Percentiles rank a stretch among this genome's conserved stretches.
Conservation (phyloP, 805 yeast species). For the Candida incommunis region DNA sequence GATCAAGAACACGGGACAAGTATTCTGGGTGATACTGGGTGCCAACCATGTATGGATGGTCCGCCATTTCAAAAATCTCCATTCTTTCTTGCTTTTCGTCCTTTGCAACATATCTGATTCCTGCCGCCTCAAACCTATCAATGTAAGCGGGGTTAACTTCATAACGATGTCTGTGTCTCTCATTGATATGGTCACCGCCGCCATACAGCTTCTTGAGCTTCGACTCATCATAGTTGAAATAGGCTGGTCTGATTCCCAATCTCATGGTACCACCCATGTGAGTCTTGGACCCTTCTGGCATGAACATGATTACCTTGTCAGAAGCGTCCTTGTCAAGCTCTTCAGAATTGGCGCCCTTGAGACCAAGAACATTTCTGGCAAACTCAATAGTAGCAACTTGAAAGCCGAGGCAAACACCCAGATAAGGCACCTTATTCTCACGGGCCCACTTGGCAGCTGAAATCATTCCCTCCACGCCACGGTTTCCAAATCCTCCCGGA, state of each 20-base stretch:
- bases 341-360: conserved; percentile 56
- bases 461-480: conserved; percentile 98
- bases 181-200: conserved; percentile 49
- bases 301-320: conserved; percentile 73
- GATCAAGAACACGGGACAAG: conserved; percentile 88
- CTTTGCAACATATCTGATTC: conserved; percentile 82
- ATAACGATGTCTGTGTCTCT: conserved; percentile 98
- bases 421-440: conserved; percentile 81
- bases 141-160: conserved; percentile 87
- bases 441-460: conserved; percentile 98
- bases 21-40: conserved; percentile 99
- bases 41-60: conserved; percentile 85
- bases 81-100: conserved; percentile 85
- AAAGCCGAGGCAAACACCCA: conserved; percentile 95
- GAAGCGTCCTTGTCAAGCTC: conserved; percentile 62
- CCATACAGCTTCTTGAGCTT: conserved; percentile 70
- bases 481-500: conserved; percentile 95
- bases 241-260: conserved; percentile 84
- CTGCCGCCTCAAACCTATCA: conserved; percentile 53
- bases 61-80: conserved; percentile 80
- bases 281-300: conserved; percentile 96
- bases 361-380: conserved; percentile 65
- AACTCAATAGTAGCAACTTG: conserved; percentile 95
- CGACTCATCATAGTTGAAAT: conserved; percentile 60
- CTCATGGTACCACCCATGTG: conserved; percentile 99